Conservation (phyloP, 352 stramenopile species). For the Pythium sp. region DNA sequence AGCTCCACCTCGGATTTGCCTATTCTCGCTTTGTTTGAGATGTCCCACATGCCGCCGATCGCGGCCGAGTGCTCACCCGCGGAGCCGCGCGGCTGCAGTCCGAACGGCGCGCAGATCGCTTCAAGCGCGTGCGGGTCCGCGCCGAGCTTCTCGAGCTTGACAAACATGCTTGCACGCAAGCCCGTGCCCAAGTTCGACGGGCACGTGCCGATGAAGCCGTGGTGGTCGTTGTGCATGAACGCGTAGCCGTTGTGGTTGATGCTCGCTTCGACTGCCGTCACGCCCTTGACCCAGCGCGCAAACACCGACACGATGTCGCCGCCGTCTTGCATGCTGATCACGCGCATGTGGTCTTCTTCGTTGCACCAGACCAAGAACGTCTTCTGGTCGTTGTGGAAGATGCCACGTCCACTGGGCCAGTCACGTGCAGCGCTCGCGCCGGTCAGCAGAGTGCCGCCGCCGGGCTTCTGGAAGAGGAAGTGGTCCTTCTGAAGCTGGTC, state of each 20-base stretch:
- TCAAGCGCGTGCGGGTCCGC: conserved; percentile 69
- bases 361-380: conserved; percentile 89
- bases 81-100: conserved; percentile 76
- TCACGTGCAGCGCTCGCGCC: conserved; percentile 84
- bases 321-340: conserved; percentile 88
- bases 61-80: conserved; percentile 80
- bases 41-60: conserved; percentile 88
- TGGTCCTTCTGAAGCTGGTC: conserved; percentile 89
- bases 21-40: conserved; percentile 93
- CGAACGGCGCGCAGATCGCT: conserved; percentile 67
- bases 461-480: conserved; percentile 93
- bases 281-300: conserved; percentile 77
- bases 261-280: conserved; percentile 74
- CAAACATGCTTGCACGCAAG: conserved; percentile 78
- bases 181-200: conserved; percentile 86
- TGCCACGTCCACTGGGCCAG: conserved; percentile 90
- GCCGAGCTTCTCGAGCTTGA: conserved; percentile 80
- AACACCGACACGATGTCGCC: conserved; percentile 92
- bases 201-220: conserved; percentile 82
- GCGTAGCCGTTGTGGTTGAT: conserved; percentile 80
- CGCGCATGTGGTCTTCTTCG: conserved; percentile 88
- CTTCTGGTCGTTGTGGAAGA: conserved; percentile 92
- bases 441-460: conserved; percentile 78
- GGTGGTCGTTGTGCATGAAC: conserved; percentile 88
- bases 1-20: conserved; percentile 93